These are phyloP conservation scores for Gastrodia elata DNA, from an alignment of 106 monocot genomes.

Conservation along the genomic window DNA sequence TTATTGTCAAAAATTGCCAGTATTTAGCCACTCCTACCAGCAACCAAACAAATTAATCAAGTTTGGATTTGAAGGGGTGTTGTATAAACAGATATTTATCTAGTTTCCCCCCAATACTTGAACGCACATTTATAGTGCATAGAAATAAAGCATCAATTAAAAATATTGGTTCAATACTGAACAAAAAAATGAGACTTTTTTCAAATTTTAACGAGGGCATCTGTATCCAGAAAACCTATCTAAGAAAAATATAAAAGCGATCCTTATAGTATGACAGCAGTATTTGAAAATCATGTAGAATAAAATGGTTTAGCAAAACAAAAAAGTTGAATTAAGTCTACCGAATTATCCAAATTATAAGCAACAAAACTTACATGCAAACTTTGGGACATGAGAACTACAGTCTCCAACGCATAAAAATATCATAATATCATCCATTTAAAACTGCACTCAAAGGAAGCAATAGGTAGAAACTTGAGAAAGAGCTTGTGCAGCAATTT, in stretches of 20 bases:
- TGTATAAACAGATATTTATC: background rate
- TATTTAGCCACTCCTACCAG: background rate
- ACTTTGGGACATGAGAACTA: conserved; percentile 5
- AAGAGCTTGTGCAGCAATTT: conserved; percentile 1
- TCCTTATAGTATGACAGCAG: background rate
- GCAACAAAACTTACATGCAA: conserved; percentile 4
- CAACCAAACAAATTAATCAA: background rate
- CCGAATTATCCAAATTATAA: background rate
- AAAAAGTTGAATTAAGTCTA: background rate
- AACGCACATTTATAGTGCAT: background rate
- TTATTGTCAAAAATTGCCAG: background rate
- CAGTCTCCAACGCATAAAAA: conserved; percentile 2
- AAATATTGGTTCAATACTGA: background rate
- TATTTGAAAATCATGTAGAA: background rate
- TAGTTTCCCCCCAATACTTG: background rate
- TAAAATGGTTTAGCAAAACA: background rate
- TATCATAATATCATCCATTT: conserved; percentile 9
- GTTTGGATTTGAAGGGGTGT: background rate
- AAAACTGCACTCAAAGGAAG: conserved; percentile 13
- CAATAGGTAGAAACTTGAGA: background rate
- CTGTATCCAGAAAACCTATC: background rate
- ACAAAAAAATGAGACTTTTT: background rate
- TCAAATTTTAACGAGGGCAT: background rate
- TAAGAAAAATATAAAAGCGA: background rate
- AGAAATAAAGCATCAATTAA: background rate